phyloP scores from a whole-genome alignment of 345 rosid species.

The Aegle marmelos region DNA sequence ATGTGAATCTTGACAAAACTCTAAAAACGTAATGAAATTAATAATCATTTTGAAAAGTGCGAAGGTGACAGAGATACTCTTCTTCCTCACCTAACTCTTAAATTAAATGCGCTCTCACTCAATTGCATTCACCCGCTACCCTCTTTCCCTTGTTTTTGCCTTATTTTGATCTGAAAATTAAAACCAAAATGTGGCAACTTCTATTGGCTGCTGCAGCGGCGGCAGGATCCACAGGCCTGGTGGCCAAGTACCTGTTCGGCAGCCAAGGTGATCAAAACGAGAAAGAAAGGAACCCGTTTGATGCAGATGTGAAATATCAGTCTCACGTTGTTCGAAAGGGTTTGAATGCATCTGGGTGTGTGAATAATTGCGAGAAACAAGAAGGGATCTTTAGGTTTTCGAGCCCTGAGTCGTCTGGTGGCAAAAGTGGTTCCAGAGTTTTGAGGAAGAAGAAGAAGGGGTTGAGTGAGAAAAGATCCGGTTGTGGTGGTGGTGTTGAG shows the following conservation, averaged over 20 bases:
- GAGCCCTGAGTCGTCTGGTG: conserved; percentile 51
- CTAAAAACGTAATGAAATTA: not conserved
- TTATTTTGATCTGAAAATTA: not conserved
- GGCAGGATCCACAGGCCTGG: conserved; percentile 68
- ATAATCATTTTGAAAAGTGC: not conserved
- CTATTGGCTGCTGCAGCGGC: conserved; percentile 66
- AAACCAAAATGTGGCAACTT: conserved; percentile 63
- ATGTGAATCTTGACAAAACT: not conserved
- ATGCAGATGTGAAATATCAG: conserved; percentile 6
- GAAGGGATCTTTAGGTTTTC: conserved; percentile 70
- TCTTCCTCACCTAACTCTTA: not conserved
- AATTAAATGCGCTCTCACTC: not conserved
- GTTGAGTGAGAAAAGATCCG: conserved; percentile 32
- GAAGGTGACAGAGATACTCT: not conserved
- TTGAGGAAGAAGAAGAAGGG: conserved; percentile 19
- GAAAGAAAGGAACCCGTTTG: conserved; percentile 5
- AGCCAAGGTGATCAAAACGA: conserved; percentile 5
- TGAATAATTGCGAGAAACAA: conserved; percentile 23
- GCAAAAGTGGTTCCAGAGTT: conserved; percentile 23
- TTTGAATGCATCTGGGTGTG: conserved; percentile 26
- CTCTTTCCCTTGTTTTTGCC: not conserved
- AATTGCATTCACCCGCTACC: conserved; percentile 8
- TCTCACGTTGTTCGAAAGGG: conserved; percentile 18
- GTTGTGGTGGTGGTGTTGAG: conserved; percentile 20
- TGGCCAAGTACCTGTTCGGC: conserved; percentile 51